Evolutionary conservation across 305 asterid species (phyloP), one percentile per base, ranked within the genome.

Genomic region (Fraxinus angustifolia): DNA sequence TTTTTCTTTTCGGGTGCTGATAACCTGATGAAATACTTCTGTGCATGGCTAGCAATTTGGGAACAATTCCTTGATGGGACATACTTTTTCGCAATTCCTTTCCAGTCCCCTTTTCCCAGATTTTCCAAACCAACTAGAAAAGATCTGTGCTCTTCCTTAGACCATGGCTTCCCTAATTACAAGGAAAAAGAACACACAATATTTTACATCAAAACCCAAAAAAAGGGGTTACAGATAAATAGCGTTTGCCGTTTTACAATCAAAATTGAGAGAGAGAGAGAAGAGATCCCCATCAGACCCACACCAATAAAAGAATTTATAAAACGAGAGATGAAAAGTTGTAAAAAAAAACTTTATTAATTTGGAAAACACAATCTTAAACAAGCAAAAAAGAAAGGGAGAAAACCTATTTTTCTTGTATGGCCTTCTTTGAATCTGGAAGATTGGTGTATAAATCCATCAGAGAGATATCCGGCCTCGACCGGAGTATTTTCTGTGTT

Each of bases 41-140:
- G 90, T 1, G 92, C 90, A 75, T 89, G 92, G 23, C 90, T 89
- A 4, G 90, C 89, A 45, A 89, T 86, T 78, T 89, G 91, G 2
- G 91, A 48, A 5, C 84, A 76, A 1, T 79, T 79, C 33, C 91
- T 86, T 1, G 88, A 19, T 0, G 87, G 87, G n/a, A 89, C 92
- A 68, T 36, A 86, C 2, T 84, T 21, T 8, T n/a, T 68, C 0
- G 91, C 74, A 6, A 89, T 87, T 31, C 84, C 92, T 73, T 79
- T 85, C 92, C 92, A 89, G 7, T 89, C 76, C 0, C 92, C 91
- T 45, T 45, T 89, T 0, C 92, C 92, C 0, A 86, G 78, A n/a
- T 78, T 78, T 36, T 83, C 83, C 76, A 89, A 36, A 1, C 92
- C 92, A 12, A 70, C 35, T 30, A 89, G 76, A 77, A 89, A 89